Evolutionary conservation across 1,284 basidiomycete genomes (phyloP), one percentile per base, ranked within the genome.

Genomic region (Puccinia horiana): DNA sequence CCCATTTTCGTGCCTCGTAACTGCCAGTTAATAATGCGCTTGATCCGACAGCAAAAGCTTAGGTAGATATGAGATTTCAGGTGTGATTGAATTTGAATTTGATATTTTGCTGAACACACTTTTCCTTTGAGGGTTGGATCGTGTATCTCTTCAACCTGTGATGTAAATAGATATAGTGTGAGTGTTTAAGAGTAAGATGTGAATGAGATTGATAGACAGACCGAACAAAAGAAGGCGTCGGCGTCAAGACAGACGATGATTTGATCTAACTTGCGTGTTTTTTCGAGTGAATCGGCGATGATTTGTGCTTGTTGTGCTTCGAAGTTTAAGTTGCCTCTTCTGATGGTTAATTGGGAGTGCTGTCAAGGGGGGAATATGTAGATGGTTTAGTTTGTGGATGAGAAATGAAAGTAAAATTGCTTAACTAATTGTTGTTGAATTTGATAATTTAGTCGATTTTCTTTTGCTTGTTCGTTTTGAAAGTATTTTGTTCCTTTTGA

Each of bases 401-500:
- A 23, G 8, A 67, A 35, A 37, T n/a, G n/a, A n/a, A 4, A 52
- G 49, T 29, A 4, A 8, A 4, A 37, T 47, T 4, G 9, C 9
- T n/a, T 54, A 14, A 26, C 2, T 58, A 61, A 32, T 20, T 63
- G 44, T 63, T 40, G 77, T 5, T 83, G 82, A 67, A 87, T 85
- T 26, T 85, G 84, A 35, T 81, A 67, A 44, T 84, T 86, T 5
- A 84, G 84, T 76, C 84, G 83, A 12, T 83, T 85, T 81, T 86
- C 85, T 75, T 84, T 85, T 47, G 84, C 84, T 56, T 84, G 83
- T 82, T 87, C 85, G 81, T 86, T 85, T 42, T 84, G 85, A 63
- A 86, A 87, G 63, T 84, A 87, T 75, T 86, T 86, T 80, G 84
- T 84, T 12, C 86, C 86, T 69, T 85, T 84, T 56, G 86, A 86